Evolutionary conservation across 345 rosid genomes (phyloP).

Genomic region (Eucalyptus tenuipes): DNA sequence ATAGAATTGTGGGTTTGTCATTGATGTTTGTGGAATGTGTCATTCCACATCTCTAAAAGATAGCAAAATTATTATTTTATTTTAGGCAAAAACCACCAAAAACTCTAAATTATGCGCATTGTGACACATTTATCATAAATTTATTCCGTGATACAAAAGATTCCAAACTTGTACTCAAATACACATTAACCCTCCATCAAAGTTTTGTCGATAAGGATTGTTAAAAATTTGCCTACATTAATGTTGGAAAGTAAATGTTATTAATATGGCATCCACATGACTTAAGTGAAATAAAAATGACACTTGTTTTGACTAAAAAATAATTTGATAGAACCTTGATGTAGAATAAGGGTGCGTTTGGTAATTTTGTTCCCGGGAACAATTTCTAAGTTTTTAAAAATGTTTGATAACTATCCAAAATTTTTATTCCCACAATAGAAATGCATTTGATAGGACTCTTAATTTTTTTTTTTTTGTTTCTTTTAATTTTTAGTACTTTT

Average conservation of each 20-base stretch:
- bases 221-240: too few relatives aligned
- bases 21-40: not conserved
- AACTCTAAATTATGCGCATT: not conserved
- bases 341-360: too few relatives aligned
- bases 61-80: too few relatives aligned
- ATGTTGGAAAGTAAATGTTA: not conserved
- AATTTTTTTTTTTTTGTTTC: too few relatives aligned
- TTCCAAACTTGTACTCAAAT: fast-evolving
- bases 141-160: not conserved
- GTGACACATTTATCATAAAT: fast-evolving
- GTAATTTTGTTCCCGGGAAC: fast-evolving
- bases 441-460: fast-evolving
- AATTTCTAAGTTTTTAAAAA: too few relatives aligned
- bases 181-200: fast-evolving
- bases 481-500: too few relatives aligned
- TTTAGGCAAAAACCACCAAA: fast-evolving
- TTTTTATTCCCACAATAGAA: fast-evolving
- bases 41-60: not conserved
- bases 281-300: not conserved
- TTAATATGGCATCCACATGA: too few relatives aligned
- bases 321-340: not conserved
- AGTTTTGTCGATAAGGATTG: not conserved
- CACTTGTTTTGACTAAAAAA: too few relatives aligned
- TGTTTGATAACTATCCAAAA: fast-evolving
- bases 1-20: not conserved